Base-by-base conservation (phyloP, 176 grass and related monocot species). In the Pontederia paniculata region DNA sequence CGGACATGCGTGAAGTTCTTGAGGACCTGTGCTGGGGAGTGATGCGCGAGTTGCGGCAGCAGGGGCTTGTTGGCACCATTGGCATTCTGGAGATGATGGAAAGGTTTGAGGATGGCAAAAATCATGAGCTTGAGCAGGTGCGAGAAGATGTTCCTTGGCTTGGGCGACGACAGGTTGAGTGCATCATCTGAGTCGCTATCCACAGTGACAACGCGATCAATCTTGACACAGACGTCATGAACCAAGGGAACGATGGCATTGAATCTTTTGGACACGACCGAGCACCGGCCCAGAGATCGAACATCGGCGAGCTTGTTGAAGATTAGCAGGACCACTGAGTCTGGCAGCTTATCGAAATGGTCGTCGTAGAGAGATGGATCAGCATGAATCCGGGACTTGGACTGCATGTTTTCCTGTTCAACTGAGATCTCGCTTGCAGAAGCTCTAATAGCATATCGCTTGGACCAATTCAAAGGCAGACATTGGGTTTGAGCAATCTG, bases 21-120 rank as follows among this genome's bases (percentile, higher is more conserved):
- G 48, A 88, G 84, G 67, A 88, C 84, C 73, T 88, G 84, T 23
- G 79, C 84, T 1, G 84, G 84, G 0, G 84, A 88, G 79, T 82
- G 84, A 75, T 88, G 84, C 50, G 69, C 65, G 48, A 11, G 20
- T 10, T 66, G 58, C 44, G 77, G 71, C 44, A 66, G 63, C 15
- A 66, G 48, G 48, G 23, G 63, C 64, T 69, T 69, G 68, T 31
- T 52, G 12, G 9, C 58, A 11, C 4, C 15, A 16, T 12, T 52
- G 23, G 58, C 17, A 20, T 28, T 21, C 49, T 71, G 58, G 78
- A 54, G 67, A 71, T 78, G 72, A 25, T 65, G 62, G 75, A 88
- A 82, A 57, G 84, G 84, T 72, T 73, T 88, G 71, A 88, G 72
- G 57, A 88, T 69, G 63, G 84, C 75, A 17, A 46, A 23, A 45